Evolutionary conservation across 495 filamentous ascomycete genomes (phyloP).

Genomic region (Tuber melanosporum): DNA sequence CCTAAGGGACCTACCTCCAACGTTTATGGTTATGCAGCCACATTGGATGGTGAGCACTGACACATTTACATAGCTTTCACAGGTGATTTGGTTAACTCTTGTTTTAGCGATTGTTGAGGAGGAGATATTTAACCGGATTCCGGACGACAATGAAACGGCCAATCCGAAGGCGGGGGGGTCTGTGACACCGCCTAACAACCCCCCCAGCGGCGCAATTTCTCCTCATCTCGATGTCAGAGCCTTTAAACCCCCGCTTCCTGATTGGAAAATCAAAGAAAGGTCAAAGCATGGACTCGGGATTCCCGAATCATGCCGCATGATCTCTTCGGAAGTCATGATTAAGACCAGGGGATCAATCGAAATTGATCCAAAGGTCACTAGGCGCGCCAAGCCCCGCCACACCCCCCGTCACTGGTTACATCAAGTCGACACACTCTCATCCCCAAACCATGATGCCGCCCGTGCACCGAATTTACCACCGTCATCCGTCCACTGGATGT

Average conservation of each 20-base stretch:
- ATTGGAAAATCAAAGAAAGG: background rate
- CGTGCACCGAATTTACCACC: too few relatives aligned
- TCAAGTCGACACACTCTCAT: too few relatives aligned
- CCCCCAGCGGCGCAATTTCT: background rate
- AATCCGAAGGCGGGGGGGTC: rapidly evolving
- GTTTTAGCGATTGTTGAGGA: background rate
- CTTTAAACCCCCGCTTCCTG: background rate
- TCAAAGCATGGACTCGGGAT: background rate
- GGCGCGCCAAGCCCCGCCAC: too few relatives aligned
- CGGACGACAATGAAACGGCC: background rate
- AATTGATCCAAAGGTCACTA: too few relatives aligned
- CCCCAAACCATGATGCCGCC: too few relatives aligned
- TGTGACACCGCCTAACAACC: background rate
- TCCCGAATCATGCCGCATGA: too few relatives aligned
- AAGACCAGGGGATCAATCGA: too few relatives aligned
- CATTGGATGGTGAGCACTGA: background rate
- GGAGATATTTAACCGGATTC: rapidly evolving
- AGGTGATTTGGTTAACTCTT: background rate
- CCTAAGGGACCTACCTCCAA: background rate
- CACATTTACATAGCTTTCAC: too few relatives aligned
- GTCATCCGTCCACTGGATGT: too few relatives aligned
- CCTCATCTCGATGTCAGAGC: background rate
- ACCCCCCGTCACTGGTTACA: too few relatives aligned
- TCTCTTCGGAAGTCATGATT: too few relatives aligned
- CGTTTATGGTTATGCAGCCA: background rate